Conservation (phyloP, 139 green algal species). For the Picochlorum sp. region DNA sequence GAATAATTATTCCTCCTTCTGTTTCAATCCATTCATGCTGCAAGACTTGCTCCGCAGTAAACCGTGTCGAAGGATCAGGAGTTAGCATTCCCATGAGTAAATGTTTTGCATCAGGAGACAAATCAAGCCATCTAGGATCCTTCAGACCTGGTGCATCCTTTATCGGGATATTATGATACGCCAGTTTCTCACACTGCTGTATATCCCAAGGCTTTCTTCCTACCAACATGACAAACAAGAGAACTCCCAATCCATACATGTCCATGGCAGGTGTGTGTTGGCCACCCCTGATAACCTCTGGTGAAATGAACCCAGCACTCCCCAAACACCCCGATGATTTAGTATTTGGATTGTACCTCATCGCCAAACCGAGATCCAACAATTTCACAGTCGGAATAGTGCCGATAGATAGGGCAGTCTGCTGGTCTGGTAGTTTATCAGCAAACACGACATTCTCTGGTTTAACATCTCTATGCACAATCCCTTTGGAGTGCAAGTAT, state of each 20-base stretch:
- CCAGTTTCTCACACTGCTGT: slow-evolving; percentile 33
- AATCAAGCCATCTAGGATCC: slow-evolving; percentile 32
- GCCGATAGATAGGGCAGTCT: background rate
- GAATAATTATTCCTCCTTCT: slow-evolving; percentile 19
- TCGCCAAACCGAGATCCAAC: slow-evolving; percentile 45
- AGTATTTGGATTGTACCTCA: slow-evolving; percentile 13
- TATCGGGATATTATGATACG: slow-evolving; percentile 29
- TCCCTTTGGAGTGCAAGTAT: slow-evolving; percentile 29
- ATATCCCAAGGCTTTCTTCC: slow-evolving; percentile 49
- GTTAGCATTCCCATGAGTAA: slow-evolving; percentile 42
- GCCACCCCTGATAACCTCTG: slow-evolving; percentile 29
- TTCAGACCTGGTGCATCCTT: slow-evolving; percentile 30
- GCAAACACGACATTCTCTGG: slow-evolving; percentile 47
- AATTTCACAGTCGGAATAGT: slow-evolving; percentile 26
- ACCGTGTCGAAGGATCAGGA: slow-evolving; percentile 29
- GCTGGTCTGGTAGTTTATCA: too few relatives aligned
- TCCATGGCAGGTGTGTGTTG: slow-evolving; percentile 41
- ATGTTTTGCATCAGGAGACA: slow-evolving; percentile 40
- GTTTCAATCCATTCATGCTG: slow-evolving; percentile 34
- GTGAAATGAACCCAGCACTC: slow-evolving; percentile 40
- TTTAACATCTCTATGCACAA: slow-evolving; percentile 53
- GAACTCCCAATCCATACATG: slow-evolving; percentile 35
- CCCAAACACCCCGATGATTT: slow-evolving; percentile 23
- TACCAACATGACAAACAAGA: slow-evolving; percentile 48
- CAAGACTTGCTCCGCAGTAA: slow-evolving; percentile 32